Evolutionary conservation across 2,329 filamentous ascomycete genomes (phyloP), one percentile per base, ranked within the genome.

Genomic region (Aspergillus sp.): DNA sequence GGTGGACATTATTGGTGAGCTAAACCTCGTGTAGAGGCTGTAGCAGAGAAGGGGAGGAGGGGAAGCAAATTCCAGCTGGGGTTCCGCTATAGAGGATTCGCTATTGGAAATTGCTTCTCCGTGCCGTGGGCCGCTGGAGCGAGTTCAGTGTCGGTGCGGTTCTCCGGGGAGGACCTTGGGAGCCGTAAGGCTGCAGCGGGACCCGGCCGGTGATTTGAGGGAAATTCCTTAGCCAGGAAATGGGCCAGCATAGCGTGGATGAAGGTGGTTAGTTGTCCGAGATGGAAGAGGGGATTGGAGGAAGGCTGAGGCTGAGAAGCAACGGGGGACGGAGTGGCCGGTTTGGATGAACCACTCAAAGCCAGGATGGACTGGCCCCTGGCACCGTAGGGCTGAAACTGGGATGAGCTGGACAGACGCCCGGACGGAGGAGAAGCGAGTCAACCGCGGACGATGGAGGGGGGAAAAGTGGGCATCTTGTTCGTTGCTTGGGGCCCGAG

Each of bases 311-410:
- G 47, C 47, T 50, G 47, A 50, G 45, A 48, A 21, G 43, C 12
- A 19, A 21, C 9, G 19, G 43, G 43, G 43, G 43, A 17, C 25
- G 47, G 47, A 32, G 25, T 8, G 28, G 47, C 23, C 47, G 25
- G 25, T 17, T 17, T 28, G 21, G 21, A 49, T n/a, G 45, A 49
- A 28, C 45, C 45, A 49, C 21, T 50, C 23, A 28, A 28, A 28
- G 5, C 9, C 41, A 17, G 9, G 41, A 15, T 23, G 10, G 6
- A 21, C 19, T 45, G 41, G 41, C 19, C 41, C 41, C 41, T 45
- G 41, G n/a, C 47, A 50, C 47, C 47, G 25, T 50, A 50, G 47
- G 47, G 47, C 47, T 50, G 47, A 50, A 50, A 50, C 47, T 28
- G 47, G 25, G 25, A 49, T 49, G 45, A n/a, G 25, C 15, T 30